A percentile compares a stretch with the other conserved stretches of the same genome.
Conservation (phyloP, 768 basidiomycete species). For the Phallus indusiatus region DNA sequence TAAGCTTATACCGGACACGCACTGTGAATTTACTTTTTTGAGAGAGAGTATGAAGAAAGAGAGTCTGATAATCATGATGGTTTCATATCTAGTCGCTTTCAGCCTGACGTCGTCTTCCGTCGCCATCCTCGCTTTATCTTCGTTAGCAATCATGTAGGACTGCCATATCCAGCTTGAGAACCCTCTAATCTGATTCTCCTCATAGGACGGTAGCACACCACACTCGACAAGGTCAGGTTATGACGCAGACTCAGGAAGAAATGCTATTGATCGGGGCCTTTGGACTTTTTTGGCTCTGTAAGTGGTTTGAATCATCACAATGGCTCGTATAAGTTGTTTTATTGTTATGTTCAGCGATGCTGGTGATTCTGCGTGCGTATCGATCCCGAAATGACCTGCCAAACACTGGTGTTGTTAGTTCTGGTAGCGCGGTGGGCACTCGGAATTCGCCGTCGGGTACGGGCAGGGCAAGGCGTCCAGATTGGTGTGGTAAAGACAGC, state of each 20-base stretch:
- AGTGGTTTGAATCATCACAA: conserved; percentile 17
- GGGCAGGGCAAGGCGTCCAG: conserved; percentile 22
- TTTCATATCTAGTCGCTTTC: conserved; percentile 23
- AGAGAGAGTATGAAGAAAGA: background rate
- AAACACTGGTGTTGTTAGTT: conserved; percentile 13
- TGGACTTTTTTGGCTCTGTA: conserved; percentile 72
- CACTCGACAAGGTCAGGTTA: conserved; percentile 44
- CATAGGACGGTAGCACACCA: conserved; percentile 62
- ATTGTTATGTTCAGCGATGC: conserved; percentile 23
- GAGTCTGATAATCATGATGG: background rate
- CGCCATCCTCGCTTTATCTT: conserved; percentile 56
- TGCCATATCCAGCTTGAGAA: background rate
- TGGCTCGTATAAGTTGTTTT: background rate
- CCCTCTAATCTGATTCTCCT: background rate
- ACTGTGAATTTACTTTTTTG: background rate
- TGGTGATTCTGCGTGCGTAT: conserved; percentile 33
- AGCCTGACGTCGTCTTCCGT: conserved; percentile 65
- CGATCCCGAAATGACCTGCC: conserved; percentile 20
- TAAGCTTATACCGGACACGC: conserved; percentile 4
- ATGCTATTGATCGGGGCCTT: conserved; percentile 61
- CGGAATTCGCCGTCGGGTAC: conserved; percentile 4
- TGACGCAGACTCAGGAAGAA: conserved; percentile 68
- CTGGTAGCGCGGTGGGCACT: conserved; percentile 6
- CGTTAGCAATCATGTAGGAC: conserved; percentile 56
- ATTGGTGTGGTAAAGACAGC: conserved; percentile 50